Evolutionary conservation across 2,329 filamentous ascomycete species (phyloP).

Genomic region (Colletotrichum sp.): DNA sequence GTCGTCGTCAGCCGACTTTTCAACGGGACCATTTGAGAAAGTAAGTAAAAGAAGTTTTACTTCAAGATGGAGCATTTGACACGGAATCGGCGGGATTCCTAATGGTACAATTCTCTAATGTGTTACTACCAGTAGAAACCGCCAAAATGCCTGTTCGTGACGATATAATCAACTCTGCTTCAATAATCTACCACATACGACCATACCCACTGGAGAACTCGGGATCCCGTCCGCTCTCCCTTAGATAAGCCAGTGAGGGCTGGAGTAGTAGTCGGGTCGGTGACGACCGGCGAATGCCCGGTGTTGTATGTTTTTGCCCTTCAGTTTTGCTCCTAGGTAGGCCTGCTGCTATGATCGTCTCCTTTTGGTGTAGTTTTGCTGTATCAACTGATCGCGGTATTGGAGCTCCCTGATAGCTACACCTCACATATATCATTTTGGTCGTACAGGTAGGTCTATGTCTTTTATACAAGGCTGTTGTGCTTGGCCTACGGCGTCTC

Average conservation of each 20-base stretch:
- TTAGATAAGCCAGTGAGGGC: conserved; percentile 14
- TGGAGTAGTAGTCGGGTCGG: conserved; percentile 13
- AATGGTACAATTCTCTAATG: not conserved
- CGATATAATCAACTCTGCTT: not conserved
- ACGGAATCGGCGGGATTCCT: fast-evolving
- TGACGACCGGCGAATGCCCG: not conserved
- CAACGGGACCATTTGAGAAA: not conserved
- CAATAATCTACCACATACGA: not conserved
- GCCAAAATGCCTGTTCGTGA: not conserved
- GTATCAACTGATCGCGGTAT: not conserved
- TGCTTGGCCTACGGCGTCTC: not conserved
- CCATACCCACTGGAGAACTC: conserved; percentile 17
- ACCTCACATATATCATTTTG: not conserved
- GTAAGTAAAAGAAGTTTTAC: not conserved
- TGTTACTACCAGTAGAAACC: not conserved
- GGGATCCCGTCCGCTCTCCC: conserved; percentile 19
- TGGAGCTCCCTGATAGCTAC: not conserved
- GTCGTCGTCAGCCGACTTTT: not conserved
- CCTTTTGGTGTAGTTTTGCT: not conserved
- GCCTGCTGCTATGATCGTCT: not conserved
- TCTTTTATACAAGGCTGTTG: not conserved
- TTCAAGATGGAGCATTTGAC: not conserved
- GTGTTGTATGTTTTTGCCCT: not conserved
- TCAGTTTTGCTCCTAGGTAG: not conserved
- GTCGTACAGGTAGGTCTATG: not conserved